phyloP scores from a whole-genome alignment of 2,329 filamentous ascomycete genomes.

The Bipolaris sorokiniana region DNA sequence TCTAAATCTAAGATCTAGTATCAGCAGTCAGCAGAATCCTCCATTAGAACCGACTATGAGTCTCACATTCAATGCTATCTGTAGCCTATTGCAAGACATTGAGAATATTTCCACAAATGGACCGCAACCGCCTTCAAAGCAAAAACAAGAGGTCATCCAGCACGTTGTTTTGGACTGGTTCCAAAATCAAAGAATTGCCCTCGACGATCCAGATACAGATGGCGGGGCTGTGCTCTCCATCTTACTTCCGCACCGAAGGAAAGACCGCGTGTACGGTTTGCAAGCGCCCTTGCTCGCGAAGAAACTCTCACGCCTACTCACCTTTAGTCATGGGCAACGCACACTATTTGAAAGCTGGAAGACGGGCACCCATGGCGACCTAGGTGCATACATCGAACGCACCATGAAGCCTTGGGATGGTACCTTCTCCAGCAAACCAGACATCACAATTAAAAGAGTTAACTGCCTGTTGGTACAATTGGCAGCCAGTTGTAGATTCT shows the following conservation, averaged over 20 bases:
- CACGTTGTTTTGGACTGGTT: conserved; percentile 72
- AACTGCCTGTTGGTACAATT: conserved; percentile 69
- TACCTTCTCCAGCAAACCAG: conserved; percentile 38
- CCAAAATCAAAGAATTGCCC: conserved; percentile 60
- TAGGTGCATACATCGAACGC: conserved; percentile 73
- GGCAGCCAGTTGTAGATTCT: conserved; percentile 73
- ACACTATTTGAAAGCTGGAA: conserved; percentile 69
- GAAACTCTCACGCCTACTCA: conserved; percentile 71
- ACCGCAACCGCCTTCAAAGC: conserved; percentile 47
- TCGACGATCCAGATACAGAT: conserved; percentile 65
- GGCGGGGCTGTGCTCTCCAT: conserved; percentile 73
- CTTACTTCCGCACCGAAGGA: conserved; percentile 75
- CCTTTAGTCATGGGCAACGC: conserved; percentile 67
- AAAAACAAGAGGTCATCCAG: conserved; percentile 34
- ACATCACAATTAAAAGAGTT: conserved; percentile 72
- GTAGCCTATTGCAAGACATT: conserved; percentile 73
- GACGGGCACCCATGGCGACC: conserved; percentile 65
- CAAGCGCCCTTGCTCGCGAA: conserved; percentile 67
- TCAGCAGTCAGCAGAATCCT: too few species aligned
- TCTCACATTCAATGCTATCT: conserved; percentile 72
- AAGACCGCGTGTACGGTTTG: conserved; percentile 78
- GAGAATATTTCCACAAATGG: conserved; percentile 57
- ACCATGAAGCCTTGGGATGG: conserved; percentile 66
- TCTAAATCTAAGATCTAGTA: too few species aligned
- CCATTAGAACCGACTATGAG: conserved; percentile 57